A percentile compares a stretch with the other conserved stretches of the same genome.
Conservation (phyloP, 83 land plant species). For the Picea mariana region DNA sequence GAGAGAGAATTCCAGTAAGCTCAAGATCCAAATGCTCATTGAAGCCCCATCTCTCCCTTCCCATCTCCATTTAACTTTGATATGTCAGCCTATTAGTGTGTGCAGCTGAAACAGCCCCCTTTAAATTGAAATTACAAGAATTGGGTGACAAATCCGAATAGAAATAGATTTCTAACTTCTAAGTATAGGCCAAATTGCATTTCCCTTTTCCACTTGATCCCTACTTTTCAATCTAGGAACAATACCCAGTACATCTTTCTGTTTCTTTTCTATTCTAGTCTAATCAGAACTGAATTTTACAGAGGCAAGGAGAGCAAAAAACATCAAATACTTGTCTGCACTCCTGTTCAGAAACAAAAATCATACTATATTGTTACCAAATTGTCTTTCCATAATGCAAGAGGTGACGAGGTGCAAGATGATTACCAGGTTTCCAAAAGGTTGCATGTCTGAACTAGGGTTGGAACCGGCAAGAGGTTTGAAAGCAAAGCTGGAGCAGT, state of each 20-base stretch:
- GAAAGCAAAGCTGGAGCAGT: constrained; percentile 54
- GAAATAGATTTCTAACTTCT: background rate
- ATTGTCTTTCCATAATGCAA: background rate
- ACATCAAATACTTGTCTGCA: background rate
- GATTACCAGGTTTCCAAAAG: constrained; percentile 18
- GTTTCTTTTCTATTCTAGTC: background rate
- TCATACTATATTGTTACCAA: background rate
- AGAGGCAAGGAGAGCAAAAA: background rate
- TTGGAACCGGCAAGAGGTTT: constrained; percentile 42
- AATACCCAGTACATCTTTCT: background rate
- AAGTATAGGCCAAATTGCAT: background rate
- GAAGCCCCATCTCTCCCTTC: background rate
- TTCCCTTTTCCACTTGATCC: background rate
- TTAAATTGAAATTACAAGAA: background rate
- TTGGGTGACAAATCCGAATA: background rate
- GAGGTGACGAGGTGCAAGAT: background rate
- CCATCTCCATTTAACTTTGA: background rate
- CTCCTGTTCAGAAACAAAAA: background rate
- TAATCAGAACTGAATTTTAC: background rate
- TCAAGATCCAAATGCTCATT: background rate
- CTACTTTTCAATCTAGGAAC: background rate
- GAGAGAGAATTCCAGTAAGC: background rate
- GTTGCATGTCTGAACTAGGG: constrained; percentile 8
- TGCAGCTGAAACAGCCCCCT: background rate
- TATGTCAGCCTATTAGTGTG: background rate